A percentile compares a stretch with the other conserved stretches of the same genome.
Conservation (phyloP, 208 protist species). For the Histomonas meleagridis region DNA sequence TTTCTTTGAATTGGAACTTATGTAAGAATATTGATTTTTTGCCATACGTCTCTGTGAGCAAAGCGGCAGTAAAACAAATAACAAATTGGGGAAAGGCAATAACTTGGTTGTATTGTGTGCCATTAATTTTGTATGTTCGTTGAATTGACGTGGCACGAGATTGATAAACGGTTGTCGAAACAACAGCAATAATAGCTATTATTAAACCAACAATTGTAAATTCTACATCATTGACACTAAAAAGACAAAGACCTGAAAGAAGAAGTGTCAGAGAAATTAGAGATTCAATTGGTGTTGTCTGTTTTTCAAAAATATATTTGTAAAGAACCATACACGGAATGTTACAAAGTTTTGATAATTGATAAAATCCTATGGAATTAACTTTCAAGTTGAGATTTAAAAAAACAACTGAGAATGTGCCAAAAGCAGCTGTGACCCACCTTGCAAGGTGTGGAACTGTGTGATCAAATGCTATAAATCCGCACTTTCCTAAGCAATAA, state of each 20-base stretch:
- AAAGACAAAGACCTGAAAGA: background rate
- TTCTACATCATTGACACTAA: background rate
- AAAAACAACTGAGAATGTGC: background rate
- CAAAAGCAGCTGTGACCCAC: background rate
- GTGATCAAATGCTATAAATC: background rate
- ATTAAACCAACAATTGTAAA: background rate
- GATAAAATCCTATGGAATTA: constrained; percentile 18
- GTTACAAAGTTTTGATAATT: background rate
- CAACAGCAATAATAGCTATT: background rate
- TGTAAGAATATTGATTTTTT: background rate
- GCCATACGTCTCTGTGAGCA: background rate
- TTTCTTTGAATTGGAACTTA: background rate
- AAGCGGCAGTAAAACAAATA: background rate
- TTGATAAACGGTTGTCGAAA: background rate
- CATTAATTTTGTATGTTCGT: background rate
- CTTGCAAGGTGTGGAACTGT: background rate
- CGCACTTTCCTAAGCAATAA: background rate
- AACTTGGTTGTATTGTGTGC: background rate
- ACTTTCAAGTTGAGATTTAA: background rate
- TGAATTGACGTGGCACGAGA: background rate
- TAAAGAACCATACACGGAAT: background rate
- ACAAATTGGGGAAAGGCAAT: background rate
- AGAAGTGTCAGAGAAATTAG: background rate
- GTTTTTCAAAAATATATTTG: background rate
- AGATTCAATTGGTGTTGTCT: background rate